Percentiles rank a stretch among this genome's conserved stretches.
phyloP scores from a whole-genome alignment of 2,329 filamentous ascomycete genomes.

The Exophiala sideris region DNA sequence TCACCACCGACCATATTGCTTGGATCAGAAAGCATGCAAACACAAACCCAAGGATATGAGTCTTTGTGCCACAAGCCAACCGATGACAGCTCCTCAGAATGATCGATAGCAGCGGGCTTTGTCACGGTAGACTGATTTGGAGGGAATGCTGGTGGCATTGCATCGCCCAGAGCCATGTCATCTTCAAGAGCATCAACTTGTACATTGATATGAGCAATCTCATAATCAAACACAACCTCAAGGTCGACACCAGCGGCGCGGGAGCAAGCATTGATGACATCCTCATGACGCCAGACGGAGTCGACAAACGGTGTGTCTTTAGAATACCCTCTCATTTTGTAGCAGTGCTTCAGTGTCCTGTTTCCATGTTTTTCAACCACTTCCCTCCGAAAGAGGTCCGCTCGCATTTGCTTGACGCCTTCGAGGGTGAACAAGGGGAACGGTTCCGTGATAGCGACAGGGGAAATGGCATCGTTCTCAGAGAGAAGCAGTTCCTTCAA shows the following conservation, averaged over 20 bases:
- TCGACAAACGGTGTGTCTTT: slow-evolving; percentile 35
- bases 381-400: slow-evolving; percentile 24
- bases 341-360: slow-evolving; percentile 29
- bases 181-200: slow-evolving; percentile 31
- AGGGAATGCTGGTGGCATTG: slow-evolving; percentile 13
- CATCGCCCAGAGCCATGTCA: slow-evolving; percentile 1
- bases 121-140: not conserved
- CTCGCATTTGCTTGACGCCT: slow-evolving; percentile 10
- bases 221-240: slow-evolving; percentile 28
- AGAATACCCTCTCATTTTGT: slow-evolving; percentile 33
- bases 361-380: slow-evolving; percentile 34
- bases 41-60: slow-evolving; percentile 31
- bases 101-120: not conserved
- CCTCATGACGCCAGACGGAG: slow-evolving; percentile 29
- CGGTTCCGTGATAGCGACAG: slow-evolving; percentile 32
- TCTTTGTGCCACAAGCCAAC: slow-evolving; percentile 26
- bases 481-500: slow-evolving; percentile 50
- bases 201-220: slow-evolving; percentile 29
- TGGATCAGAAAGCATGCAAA: slow-evolving; percentile 33
- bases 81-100: slow-evolving; percentile 13
- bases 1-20: slow-evolving; percentile 32
- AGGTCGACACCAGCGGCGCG: slow-evolving; percentile 28
- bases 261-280: slow-evolving; percentile 25
- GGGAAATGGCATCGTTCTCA: slow-evolving; percentile 23
- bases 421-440: slow-evolving; percentile 31